Evolutionary conservation across 805 yeast genomes (phyloP), one percentile per base, ranked within the genome.

Genomic region (Spathaspora boniae): DNA sequence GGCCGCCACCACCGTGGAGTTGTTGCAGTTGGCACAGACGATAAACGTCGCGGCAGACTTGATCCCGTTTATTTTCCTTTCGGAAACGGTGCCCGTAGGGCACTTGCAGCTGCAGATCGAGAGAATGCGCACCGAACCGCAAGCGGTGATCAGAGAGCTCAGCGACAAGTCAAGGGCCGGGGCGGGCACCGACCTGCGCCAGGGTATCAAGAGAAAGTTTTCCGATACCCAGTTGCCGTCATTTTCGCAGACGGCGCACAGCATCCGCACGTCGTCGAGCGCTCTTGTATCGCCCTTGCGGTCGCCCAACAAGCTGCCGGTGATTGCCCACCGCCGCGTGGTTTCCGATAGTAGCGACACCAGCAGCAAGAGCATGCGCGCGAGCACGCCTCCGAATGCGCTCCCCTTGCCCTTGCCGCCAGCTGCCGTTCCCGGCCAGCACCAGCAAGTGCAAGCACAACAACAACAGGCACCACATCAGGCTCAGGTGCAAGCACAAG

Each of bases 41-140:
- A 50, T 66, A 49, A 51, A 62, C 15, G 46, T 70, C 6, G 60
- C 56, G 19, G 52, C 58, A 6, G 65, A 65, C 21, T 36, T 65
- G 23, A 58, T 69, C 4, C 72, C 72, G 0, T 45, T 47, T 16
- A 45, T 68, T 17, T 62, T 69, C 33, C 33, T 46, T 5, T 23
- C 37, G 4, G 27, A 22, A 7, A 25, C 34, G 14, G 26, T 17
- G 3, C 26, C 41, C 2, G 38, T 40, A 8, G 52, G 50, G 11
- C 40, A 41, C 15, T 41, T 58, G 18, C 45, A 44, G 31, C 21
- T 30, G 4, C 52, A 46, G 19, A 45, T 54, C 5, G 32, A 44
- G 21, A 43, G 42, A 16, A 38, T 52, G 18, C 38, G 41, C 16
- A 38, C 29, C 4, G 45, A 47, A 17, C 44, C 54, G 2, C 32